These are phyloP conservation scores for Hibiscus tridactylites DNA, from an alignment of 345 rosid species.

Conservation along the genomic window DNA sequence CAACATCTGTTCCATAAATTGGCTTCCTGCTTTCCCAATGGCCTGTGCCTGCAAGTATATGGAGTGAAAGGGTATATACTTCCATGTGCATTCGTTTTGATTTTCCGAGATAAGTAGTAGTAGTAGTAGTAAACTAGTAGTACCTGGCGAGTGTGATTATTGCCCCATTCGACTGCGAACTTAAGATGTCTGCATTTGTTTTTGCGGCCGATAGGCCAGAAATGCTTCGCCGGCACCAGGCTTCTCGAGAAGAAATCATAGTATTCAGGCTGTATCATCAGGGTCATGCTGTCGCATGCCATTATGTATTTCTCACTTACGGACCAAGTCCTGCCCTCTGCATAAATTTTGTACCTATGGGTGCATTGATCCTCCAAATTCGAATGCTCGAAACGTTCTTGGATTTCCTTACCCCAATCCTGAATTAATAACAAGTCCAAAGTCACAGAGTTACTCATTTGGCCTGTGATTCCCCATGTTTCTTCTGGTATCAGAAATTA, in stretches of 20 bases:
- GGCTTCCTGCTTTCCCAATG: conserved; percentile 51
- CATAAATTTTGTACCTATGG: conserved; percentile 68
- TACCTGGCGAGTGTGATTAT: conserved; percentile 29
- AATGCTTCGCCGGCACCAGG: conserved; percentile 56
- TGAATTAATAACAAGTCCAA: neutral
- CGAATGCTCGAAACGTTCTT: conserved; percentile 40
- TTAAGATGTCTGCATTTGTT: conserved; percentile 51
- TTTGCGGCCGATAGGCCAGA: conserved; percentile 59
- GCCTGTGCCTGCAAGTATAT: conserved; percentile 37
- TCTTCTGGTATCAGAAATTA: neutral
- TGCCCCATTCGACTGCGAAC: conserved; percentile 78
- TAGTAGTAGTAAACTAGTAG: too few relatives aligned
- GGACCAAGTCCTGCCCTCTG: conserved; percentile 79
- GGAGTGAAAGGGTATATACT: neutral
- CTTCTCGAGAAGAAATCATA: conserved; percentile 60
- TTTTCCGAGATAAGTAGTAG: too few relatives aligned
- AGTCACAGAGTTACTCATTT: neutral
- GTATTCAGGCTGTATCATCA: conserved; percentile 37
- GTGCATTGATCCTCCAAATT: conserved; percentile 50
- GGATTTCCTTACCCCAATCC: conserved; percentile 43
- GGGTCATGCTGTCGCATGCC: conserved; percentile 59
- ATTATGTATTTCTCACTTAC: conserved; percentile 71
- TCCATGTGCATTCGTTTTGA: too few relatives aligned
- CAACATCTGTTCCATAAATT: conserved; percentile 41
- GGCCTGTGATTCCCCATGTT: neutral